Evolutionary conservation across 352 stramenopile species (phyloP).

Genomic region (Globisporangium spiculum): DNA sequence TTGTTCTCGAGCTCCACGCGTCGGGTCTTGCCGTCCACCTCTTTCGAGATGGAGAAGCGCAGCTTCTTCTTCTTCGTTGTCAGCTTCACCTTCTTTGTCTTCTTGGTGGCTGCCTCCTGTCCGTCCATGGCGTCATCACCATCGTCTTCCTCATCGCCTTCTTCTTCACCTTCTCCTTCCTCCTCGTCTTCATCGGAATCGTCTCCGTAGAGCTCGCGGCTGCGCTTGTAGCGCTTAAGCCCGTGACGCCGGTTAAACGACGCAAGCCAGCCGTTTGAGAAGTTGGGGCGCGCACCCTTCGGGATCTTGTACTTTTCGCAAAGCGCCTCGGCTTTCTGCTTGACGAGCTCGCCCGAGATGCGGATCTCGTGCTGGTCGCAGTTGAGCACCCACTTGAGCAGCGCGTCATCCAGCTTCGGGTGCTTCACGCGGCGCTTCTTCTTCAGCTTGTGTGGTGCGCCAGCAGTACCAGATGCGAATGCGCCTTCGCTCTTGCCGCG

Average conservation of each 20-base stretch:
- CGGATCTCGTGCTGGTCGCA: constrained; percentile 25
- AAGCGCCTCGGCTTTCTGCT: constrained; percentile 34
- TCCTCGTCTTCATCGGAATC: background rate
- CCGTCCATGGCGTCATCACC: background rate
- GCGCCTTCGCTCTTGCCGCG: constrained; percentile 3
- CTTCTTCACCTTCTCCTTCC: background rate
- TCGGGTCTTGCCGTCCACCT: constrained; percentile 9
- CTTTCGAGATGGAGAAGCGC: constrained; percentile 12
- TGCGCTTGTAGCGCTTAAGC: constrained; percentile 18
- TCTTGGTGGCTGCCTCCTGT: background rate
- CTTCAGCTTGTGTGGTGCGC: constrained; percentile 5
- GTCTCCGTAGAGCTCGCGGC: background rate
- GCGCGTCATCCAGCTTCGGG: constrained; percentile 45
- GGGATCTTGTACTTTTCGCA: constrained; percentile 29
- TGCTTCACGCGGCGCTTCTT: constrained; percentile 38
- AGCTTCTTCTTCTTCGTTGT: constrained; percentile 6
- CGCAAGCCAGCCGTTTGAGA: constrained; percentile 62
- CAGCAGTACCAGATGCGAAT: background rate
- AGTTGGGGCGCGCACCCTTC: constrained; percentile 32
- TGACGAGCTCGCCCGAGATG: constrained; percentile 31
- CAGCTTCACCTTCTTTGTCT: constrained; percentile 2
- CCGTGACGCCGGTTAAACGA: constrained; percentile 53
- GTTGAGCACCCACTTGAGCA: constrained; percentile 47
- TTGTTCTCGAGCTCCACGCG: constrained; percentile 7
- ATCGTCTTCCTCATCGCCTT: background rate